Evolutionary conservation across 805 yeast species (phyloP).

Genomic region (Spathaspora gorwiae): DNA sequence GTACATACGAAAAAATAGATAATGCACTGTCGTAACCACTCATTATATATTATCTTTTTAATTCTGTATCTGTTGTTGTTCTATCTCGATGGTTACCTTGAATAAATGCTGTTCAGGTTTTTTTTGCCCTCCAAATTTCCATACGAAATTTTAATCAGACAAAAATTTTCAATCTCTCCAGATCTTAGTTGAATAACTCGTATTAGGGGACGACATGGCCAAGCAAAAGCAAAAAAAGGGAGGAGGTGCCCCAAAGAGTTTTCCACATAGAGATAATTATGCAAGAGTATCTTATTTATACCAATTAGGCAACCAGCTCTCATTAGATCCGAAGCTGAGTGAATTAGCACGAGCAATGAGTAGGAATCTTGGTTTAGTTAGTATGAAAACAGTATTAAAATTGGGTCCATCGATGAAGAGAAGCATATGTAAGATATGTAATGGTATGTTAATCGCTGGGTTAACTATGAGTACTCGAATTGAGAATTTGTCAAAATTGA

Average conservation of each 20-base stretch:
- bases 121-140: slow-evolving; percentile 1
- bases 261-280: slow-evolving; percentile 55
- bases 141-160: no score
- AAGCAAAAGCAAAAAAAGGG: slow-evolving; percentile 8
- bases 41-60: slow-evolving; percentile 40
- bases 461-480: slow-evolving; percentile 34
- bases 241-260: slow-evolving; percentile 27
- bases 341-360: slow-evolving; percentile 54
- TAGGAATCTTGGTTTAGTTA: slow-evolving; percentile 52
- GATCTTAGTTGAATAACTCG: no score
- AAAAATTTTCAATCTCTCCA: no score
- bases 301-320: slow-evolving; percentile 46
- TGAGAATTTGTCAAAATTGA: slow-evolving; percentile 36
- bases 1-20: slow-evolving; percentile 86
- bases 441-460: slow-evolving; percentile 48
- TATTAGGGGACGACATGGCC: neutral
- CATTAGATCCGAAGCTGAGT: slow-evolving; percentile 24
- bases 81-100: no score
- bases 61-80: no score
- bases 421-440: slow-evolving; percentile 64
- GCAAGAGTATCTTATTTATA: slow-evolving; percentile 56
- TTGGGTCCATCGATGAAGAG: slow-evolving; percentile 65
- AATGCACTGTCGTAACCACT: slow-evolving; percentile 99
- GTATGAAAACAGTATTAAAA: slow-evolving; percentile 64
- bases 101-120: neutral